A percentile compares a stretch with the other conserved stretches of the same genome.
phyloP scores from a whole-genome alignment of 2,329 filamentous ascomycete genomes.

The Mariannaea sp. region DNA sequence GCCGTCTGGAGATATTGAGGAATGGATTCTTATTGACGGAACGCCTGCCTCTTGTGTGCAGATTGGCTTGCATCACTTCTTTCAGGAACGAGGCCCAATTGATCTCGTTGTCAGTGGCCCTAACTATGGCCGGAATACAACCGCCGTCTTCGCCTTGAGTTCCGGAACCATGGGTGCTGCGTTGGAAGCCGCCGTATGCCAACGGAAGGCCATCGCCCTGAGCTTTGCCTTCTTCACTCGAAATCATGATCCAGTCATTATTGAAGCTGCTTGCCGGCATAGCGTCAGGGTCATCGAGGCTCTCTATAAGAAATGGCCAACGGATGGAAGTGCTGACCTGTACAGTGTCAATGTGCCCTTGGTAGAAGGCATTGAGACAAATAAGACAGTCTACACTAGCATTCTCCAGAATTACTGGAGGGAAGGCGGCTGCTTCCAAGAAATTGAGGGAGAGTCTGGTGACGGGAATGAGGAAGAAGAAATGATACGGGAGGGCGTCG shows the following conservation, averaged over 20 bases:
- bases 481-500: slow-evolving; percentile 70
- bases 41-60: slow-evolving; percentile 82
- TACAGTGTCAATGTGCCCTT: slow-evolving; percentile 92
- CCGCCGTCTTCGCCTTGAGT: slow-evolving; percentile 76
- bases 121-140: slow-evolving; percentile 84
- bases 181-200: slow-evolving; percentile 76
- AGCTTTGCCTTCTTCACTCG: slow-evolving; percentile 88
- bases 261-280: slow-evolving; percentile 75
- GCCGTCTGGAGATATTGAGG: slow-evolving; percentile 64
- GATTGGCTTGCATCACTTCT: slow-evolving; percentile 81
- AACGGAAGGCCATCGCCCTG: slow-evolving; percentile 74
- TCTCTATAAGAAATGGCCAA: slow-evolving; percentile 74
- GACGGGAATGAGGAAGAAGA: slow-evolving; percentile 74
- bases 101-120: slow-evolving; percentile 81
- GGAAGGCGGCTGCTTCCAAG: slow-evolving; percentile 83
- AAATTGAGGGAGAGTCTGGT: slow-evolving; percentile 68
- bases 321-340: slow-evolving; percentile 71
- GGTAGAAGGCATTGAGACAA: slow-evolving; percentile 71
- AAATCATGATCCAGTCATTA: slow-evolving; percentile 81
- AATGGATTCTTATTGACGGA: slow-evolving; percentile 82
- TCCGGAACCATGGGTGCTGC: slow-evolving; percentile 79
- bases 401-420: slow-evolving; percentile 93
- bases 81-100: slow-evolving; percentile 70
- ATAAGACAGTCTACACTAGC: slow-evolving; percentile 79
- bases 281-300: slow-evolving; percentile 79